Evolutionary conservation across 2,329 filamentous ascomycete genomes (phyloP), one percentile per base, ranked within the genome.

Genomic region (Colletotrichum tanaceti): DNA sequence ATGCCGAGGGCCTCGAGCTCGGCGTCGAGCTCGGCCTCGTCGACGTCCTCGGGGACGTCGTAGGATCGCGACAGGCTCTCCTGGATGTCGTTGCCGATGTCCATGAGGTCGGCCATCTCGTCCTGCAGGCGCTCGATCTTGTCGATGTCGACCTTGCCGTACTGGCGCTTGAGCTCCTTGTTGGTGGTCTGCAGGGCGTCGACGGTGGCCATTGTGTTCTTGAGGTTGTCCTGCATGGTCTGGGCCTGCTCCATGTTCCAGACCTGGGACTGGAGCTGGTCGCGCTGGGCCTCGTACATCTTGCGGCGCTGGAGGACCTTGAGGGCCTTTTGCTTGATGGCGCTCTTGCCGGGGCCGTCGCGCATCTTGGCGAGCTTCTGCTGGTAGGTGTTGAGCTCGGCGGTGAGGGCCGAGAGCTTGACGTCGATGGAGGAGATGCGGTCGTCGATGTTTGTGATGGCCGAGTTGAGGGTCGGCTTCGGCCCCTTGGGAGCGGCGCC

Each of bases 221-320:
- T 96, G 61, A 99, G 87, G 77, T 98, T 98, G 82, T 98, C 95
- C 83, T 97, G 94, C 95, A 98, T 98, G 87, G 94, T 97, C 78
- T 92, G 92, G 3, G 95, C 94, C 82, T 98, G 94, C 83, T 98
- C 94, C 94, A 99, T 98, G 83, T 98, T 98, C 94, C 94, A 98
- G 24, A 93, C 93, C 82, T 99, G 96, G 72, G 91, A 88, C 81
- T 97, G 92, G 62, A 98, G 89, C 82, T 98, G 94, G 76, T 98
- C 94, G 72, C 95, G 93, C 81, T 98, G 94, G 4, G 89, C 86
- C 82, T 99, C 96, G 88, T 97, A 97, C 81, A 94, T 91, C 79
- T 97, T 97, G 74, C 95, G 91, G 68, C 94, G 92, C 82, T 97
- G 93, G 2, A 98, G 90, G 13, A 98, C 90, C 76, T 97, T 97